Evolutionary conservation across 129 eudicot species (phyloP), one percentile per base, ranked within the genome.

Genomic region (Pittosporum tobira): DNA sequence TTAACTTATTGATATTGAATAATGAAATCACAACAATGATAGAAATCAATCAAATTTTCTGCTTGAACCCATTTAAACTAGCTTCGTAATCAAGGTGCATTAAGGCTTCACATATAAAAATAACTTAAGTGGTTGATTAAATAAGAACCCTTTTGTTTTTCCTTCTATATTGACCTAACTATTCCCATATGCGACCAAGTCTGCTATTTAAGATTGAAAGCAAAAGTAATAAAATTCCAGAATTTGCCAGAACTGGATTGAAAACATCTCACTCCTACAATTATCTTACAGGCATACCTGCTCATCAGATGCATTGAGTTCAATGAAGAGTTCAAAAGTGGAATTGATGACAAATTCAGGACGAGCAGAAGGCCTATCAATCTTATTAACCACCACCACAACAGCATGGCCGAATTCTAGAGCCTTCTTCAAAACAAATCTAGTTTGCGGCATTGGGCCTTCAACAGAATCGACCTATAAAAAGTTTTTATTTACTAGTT

Each of bases 381-480:
- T 75, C 68, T 91, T 91, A 55, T 91, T 91, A 38, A 91, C 93
- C 27, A 91, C 99, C 27, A 91, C 99, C 48, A 91, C 90, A 57
- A 91, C 98, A 21, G 98, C 94, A 74, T 71, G 98, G 53, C 98
- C 98, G 62, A 91, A 91, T 79, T 91, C 98, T 36, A 91, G 79
- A 76, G 98, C 98, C 73, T 91, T 91, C 77, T 91, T 91, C 68
- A 91, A 69, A 38, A 91, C 98, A 74, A 91, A 91, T 79, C 99
- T 81, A 63, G 99, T 91, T 65, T 91, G 96, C 24, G 99, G 99
- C 99, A 91, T 91, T 48, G 98, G 98, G 56, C 98, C 98, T 78
- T 91, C 98, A 48, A 91, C 98, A 34, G 99, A 91, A 75, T 91
- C 99, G 21, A 91, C 98, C 98, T 89, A 70, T 72, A 82, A 72